Conservation (phyloP, 768 basidiomycete species). For the Boletus rubescentipes region DNA sequence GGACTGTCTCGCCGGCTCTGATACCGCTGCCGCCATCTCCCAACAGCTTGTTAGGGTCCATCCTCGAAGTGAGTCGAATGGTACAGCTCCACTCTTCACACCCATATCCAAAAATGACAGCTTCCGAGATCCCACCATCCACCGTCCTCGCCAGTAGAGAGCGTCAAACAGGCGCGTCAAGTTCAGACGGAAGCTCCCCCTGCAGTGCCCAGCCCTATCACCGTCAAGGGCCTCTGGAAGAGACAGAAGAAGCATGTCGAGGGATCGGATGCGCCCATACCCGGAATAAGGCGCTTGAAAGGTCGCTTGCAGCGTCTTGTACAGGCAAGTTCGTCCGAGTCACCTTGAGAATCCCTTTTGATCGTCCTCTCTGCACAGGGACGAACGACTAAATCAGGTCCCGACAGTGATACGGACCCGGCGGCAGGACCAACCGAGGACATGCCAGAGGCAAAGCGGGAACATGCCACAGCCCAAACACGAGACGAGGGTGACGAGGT, state of each 20-base stretch:
- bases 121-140: conserved; percentile 12
- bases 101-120: conserved; percentile 8
- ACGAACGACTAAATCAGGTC: neutral
- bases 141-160: conserved; percentile 1
- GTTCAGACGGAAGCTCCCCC: conserved; percentile 9
- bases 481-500: conserved; percentile 20
- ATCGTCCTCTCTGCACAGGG: conserved; percentile 8
- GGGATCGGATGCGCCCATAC: neutral
- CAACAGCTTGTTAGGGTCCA: conserved; percentile 14
- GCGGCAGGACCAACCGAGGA: neutral
- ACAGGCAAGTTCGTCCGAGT: conserved; percentile 6
- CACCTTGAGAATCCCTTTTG: neutral
- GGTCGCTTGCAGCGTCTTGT: conserved; percentile 16
- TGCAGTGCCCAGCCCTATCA: neutral
- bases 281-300: conserved; percentile 4
- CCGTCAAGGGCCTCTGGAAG: conserved; percentile 16
- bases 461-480: neutral
- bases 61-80: conserved; percentile 17
- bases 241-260: conserved; percentile 2
- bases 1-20: conserved; percentile 13
- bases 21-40: conserved; percentile 26
- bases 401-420: neutral
- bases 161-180: neutral
- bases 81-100: neutral
- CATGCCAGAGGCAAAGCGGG: neutral